Conservation (phyloP, 345 rosid species). For the Aquilaria yunnanensis region DNA sequence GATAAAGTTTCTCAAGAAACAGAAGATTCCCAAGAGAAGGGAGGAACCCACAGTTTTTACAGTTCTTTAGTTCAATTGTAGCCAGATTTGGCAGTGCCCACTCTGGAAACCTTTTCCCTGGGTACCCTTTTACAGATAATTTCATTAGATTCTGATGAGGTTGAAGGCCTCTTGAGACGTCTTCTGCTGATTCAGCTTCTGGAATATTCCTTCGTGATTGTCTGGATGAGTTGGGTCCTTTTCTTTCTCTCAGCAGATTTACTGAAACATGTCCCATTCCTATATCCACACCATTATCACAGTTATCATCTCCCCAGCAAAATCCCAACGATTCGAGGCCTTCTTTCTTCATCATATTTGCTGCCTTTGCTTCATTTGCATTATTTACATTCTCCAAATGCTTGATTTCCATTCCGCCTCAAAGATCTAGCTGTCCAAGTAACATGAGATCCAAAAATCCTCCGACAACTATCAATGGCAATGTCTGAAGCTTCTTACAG, state of each 20-base stretch:
- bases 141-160: constrained; percentile 13
- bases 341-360: not conserved
- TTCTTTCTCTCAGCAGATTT: not conserved
- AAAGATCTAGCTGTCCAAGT: constrained; percentile 11
- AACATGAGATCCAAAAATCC: constrained; percentile 1
- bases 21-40: constrained; percentile 24
- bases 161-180: constrained; percentile 10
- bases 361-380: constrained; percentile 1
- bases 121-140: constrained; percentile 11
- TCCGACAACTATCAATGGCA: constrained; percentile 21
- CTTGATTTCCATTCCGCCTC: constrained; percentile 14
- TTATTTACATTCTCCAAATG: constrained; percentile 8
- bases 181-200: not conserved
- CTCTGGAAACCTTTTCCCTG: constrained; percentile 14
- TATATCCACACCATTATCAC: not conserved
- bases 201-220: not conserved
- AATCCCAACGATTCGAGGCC: constrained; percentile 11
- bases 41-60: constrained; percentile 12
- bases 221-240: not conserved
- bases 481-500: constrained; percentile 3
- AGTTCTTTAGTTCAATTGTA: constrained; percentile 5
- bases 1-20: constrained; percentile 14
- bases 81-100: constrained; percentile 22
- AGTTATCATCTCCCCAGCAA: constrained; percentile 12
- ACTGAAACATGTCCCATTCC: not conserved